These are phyloP conservation scores for Exophiala oligosperma DNA, from an alignment of 2,329 filamentous ascomycete genomes.

Conservation along the genomic window DNA sequence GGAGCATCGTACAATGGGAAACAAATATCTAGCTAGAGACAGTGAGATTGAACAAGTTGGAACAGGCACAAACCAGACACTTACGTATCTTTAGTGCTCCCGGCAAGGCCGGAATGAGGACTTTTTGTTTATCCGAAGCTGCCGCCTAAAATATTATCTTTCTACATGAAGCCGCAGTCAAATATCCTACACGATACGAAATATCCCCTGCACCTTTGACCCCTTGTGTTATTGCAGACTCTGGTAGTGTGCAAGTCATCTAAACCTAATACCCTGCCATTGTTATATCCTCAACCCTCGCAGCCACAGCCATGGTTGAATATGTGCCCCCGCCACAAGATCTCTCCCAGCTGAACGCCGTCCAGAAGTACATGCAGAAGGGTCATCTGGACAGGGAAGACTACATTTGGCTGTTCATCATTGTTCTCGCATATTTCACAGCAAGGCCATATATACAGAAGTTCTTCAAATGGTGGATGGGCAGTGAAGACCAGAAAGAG, in stretches of 20 bases:
- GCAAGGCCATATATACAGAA: constrained; percentile 26
- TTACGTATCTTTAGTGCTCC: neutral
- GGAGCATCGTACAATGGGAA: neutral
- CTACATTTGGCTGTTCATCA: constrained; percentile 21
- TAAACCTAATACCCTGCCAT: no score
- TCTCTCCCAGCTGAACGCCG: constrained; percentile 27
- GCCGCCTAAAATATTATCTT: neutral
- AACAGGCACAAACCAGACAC: neutral
- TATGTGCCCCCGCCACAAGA: constrained; percentile 25
- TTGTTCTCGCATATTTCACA: constrained; percentile 27
- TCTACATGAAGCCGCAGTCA: neutral
- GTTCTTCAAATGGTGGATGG: constrained; percentile 22
- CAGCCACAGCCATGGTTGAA: constrained; percentile 21
- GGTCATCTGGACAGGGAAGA: constrained; percentile 26
- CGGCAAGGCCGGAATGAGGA: constrained; percentile 6
- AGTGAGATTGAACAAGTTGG: neutral
- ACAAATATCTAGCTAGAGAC: neutral
- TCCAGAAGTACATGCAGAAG: constrained; percentile 31
- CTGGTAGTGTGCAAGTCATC: neutral
- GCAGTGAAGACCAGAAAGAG: constrained; percentile 14
- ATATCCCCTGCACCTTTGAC: neutral
- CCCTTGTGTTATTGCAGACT: neutral
- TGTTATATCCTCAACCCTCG: neutral
- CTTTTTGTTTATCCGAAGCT: constrained; percentile 1
- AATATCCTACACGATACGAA: neutral